Evolutionary conservation across 768 basidiomycete genomes (phyloP).

Genomic region (Agrocybe praecox): DNA sequence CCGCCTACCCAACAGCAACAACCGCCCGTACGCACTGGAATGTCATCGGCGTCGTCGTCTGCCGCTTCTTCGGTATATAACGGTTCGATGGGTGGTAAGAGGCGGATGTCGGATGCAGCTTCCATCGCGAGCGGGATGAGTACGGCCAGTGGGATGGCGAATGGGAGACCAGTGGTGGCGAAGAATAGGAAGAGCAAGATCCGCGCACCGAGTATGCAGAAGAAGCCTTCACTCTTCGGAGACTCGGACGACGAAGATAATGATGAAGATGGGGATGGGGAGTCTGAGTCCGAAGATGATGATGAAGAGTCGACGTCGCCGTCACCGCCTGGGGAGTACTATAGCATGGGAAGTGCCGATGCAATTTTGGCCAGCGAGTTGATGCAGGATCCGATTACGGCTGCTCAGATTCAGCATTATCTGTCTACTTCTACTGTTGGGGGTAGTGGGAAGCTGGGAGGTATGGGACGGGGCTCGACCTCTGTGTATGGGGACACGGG

Average conservation of each 20-base stretch:
- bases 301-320: background rate
- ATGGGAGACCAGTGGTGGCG: background rate
- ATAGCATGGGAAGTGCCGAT: background rate
- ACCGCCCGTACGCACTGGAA: background rate
- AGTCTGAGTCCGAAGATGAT: background rate
- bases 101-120: background rate
- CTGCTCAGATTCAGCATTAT: constrained; percentile 14
- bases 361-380: constrained; percentile 11
- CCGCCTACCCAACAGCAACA: background rate
- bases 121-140: background rate
- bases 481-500: background rate
- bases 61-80: background rate
- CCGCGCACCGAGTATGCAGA: background rate
- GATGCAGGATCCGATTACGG: constrained; percentile 12
- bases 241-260: constrained; percentile 16
- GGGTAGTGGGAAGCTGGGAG: background rate
- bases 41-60: constrained; percentile 3
- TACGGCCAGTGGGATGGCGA: background rate
- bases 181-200: background rate
- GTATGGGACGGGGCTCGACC: background rate
- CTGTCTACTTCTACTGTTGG: background rate
- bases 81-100: background rate
- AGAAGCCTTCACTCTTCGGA: constrained; percentile 14
- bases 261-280: constrained; percentile 8
- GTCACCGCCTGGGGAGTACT: background rate